These are phyloP conservation scores for Ceratobasidium sp. DNA, from an alignment of 1,284 basidiomycete genomes.

Conservation along the genomic window DNA sequence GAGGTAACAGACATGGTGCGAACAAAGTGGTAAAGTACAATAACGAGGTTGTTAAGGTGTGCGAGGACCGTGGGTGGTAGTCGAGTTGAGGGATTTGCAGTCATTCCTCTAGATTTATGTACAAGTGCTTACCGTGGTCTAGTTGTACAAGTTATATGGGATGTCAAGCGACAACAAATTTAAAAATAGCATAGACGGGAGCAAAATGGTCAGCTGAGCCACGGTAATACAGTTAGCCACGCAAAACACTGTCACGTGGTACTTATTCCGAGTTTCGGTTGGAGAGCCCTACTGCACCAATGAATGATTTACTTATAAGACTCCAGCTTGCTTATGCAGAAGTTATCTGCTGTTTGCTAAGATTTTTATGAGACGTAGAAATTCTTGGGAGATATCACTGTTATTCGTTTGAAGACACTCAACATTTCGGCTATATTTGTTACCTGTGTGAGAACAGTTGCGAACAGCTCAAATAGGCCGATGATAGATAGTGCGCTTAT, in stretches of 20 bases:
- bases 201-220: background rate
- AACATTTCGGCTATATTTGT: no score
- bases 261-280: no score
- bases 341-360: no score
- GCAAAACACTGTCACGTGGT: background rate
- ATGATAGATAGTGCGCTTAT: no score
- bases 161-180: background rate
- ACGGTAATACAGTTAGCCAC: constrained; percentile 1
- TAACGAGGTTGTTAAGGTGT: background rate
- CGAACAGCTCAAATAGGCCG: no score
- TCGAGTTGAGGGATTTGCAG: background rate
- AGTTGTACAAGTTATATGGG: background rate
- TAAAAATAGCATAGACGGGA: background rate
- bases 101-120: background rate
- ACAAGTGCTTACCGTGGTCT: background rate
- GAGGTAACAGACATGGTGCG: background rate
- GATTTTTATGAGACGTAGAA: no score
- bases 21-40: background rate
- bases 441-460: no score
- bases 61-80: background rate
- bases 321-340: no score
- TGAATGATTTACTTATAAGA: no score
- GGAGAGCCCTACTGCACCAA: no score
- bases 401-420: no score
- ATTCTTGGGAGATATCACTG: no score